Evolutionary conservation across 2,329 filamentous ascomycete species (phyloP).

Genomic region (Penicillium sp.): DNA sequence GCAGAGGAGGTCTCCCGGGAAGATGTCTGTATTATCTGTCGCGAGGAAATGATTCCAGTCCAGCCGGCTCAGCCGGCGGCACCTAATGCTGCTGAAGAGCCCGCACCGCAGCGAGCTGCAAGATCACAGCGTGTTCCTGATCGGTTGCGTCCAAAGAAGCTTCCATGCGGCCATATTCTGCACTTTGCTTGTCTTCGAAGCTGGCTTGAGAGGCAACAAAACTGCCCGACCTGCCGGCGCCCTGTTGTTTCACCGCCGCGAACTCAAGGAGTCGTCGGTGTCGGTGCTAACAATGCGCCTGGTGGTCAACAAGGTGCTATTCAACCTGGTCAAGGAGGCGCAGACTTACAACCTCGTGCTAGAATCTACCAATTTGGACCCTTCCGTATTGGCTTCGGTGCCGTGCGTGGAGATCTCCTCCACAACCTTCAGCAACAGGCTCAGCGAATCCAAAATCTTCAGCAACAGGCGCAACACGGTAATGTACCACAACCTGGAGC

Average conservation of each 20-base stretch:
- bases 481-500: slow-evolving; percentile 40
- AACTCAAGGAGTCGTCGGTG: slow-evolving; percentile 33
- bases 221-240: slow-evolving; percentile 88
- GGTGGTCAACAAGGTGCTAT: slow-evolving; percentile 34
- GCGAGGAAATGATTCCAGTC: slow-evolving; percentile 92
- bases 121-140: slow-evolving; percentile 59
- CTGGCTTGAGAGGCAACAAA: slow-evolving; percentile 96
- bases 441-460: slow-evolving; percentile 57
- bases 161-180: slow-evolving; percentile 92
- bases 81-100: slow-evolving; percentile 36
- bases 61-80: slow-evolving; percentile 52
- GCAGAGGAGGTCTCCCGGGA: slow-evolving; percentile 78
- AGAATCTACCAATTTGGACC: slow-evolving; percentile 71
- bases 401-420: slow-evolving; percentile 58
- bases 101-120: slow-evolving; percentile 26
- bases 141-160: slow-evolving; percentile 83
- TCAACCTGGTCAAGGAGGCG: slow-evolving; percentile 39
- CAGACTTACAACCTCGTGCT: slow-evolving; percentile 46
- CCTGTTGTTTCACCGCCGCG: slow-evolving; percentile 61
- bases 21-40: slow-evolving; percentile 95
- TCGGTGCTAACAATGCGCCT: slow-evolving; percentile 26
- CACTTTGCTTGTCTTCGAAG: slow-evolving; percentile 93
- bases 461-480: slow-evolving; percentile 57
- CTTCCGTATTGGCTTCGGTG: slow-evolving; percentile 66
- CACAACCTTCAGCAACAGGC: slow-evolving; percentile 65